These are phyloP conservation scores for Apiospora arundinis DNA, from an alignment of 2,329 filamentous ascomycete species.

Conservation along the genomic window DNA sequence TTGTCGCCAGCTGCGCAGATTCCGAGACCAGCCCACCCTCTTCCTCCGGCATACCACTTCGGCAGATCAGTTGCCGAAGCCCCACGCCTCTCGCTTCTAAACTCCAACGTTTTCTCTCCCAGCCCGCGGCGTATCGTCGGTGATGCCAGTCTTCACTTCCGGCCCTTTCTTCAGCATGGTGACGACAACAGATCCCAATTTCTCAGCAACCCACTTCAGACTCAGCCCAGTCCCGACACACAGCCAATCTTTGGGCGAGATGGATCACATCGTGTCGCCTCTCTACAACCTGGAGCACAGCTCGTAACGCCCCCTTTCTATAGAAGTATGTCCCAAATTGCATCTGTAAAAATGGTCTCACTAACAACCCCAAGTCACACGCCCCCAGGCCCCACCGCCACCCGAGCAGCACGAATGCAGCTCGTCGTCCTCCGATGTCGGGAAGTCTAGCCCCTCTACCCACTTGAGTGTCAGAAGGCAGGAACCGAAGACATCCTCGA, in stretches of 20 bases:
- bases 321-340: conserved; percentile 27
- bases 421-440: conserved; percentile 32
- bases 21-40: conserved; percentile 28
- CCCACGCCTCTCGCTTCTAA: conserved; percentile 33
- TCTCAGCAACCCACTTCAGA: conserved; percentile 24
- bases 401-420: conserved; percentile 29
- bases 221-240: conserved; percentile 28
- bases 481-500: conserved; percentile 22
- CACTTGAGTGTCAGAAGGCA: conserved; percentile 32
- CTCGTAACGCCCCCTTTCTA: conserved; percentile 32
- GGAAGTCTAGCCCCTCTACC: conserved; percentile 38
- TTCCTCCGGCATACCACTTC: conserved; percentile 16
- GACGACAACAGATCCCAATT: conserved; percentile 31
- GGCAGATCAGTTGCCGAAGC: conserved; percentile 18
- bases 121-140: conserved; percentile 34
- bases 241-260: conserved; percentile 27
- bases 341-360: not conserved
- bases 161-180: conserved; percentile 29
- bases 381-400: conserved; percentile 25
- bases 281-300: conserved; percentile 30
- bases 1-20: conserved; percentile 36
- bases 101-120: conserved; percentile 22
- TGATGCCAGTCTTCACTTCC: conserved; percentile 42
- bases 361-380: conserved; percentile 30
- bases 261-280: conserved; percentile 28